Conservation (phyloP, 2,329 filamentous ascomycete genomes). For the Cordyceps javanica region DNA sequence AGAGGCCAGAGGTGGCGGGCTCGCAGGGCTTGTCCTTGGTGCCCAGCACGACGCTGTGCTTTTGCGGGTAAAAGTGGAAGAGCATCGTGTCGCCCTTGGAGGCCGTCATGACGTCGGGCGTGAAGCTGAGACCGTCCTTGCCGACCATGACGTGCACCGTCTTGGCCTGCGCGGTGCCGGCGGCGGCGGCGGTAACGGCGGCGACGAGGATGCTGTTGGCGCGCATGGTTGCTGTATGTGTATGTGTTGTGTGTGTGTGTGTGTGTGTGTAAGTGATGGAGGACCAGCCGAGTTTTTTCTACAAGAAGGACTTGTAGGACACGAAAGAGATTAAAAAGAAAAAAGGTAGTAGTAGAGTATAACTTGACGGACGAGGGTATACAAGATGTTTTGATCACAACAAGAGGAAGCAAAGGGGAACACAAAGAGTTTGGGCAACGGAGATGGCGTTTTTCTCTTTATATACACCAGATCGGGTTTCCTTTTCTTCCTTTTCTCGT, state of each 20-base stretch:
- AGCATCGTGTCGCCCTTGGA: slow-evolving; percentile 42
- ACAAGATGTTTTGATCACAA: too few species aligned
- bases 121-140: slow-evolving; percentile 36
- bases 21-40: slow-evolving; percentile 43
- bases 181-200: slow-evolving; percentile 9
- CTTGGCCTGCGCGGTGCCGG: slow-evolving; percentile 19
- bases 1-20: slow-evolving; percentile 21
- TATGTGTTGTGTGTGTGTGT: neutral
- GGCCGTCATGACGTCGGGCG: slow-evolving; percentile 38
- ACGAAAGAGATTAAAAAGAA: too few species aligned
- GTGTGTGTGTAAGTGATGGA: neutral
- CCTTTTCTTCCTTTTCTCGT: too few species aligned
- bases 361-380: too few species aligned
- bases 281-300: too few species aligned
- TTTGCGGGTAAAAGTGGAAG: slow-evolving; percentile 46
- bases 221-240: neutral
- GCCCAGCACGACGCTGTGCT: slow-evolving; percentile 44
- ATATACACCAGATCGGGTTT: too few species aligned
- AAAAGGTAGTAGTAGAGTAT: too few species aligned
- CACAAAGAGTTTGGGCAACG: too few species aligned
- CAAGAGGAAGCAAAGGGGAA: too few species aligned
- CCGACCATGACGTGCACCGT: slow-evolving; percentile 35
- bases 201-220: slow-evolving; percentile 1
- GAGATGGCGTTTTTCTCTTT: too few species aligned
- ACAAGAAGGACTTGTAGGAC: neutral